Conservation (phyloP, 73 alveolate species). For the Paramecium biaurelia region DNA sequence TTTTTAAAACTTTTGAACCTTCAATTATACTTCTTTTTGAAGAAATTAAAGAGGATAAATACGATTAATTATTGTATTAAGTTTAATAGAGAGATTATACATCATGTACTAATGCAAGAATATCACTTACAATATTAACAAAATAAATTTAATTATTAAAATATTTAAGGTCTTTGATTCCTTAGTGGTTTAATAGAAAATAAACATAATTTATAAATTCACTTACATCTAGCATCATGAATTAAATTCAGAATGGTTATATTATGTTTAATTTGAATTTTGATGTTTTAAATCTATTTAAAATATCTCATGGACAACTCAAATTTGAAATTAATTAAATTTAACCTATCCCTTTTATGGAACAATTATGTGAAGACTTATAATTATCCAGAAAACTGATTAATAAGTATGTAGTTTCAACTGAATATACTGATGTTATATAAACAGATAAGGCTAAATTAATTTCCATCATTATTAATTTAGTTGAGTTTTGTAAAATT, state of each 20-base stretch:
- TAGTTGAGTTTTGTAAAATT: not conserved
- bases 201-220: not conserved
- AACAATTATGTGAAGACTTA: not conserved
- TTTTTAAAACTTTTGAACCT: slow-evolving; percentile 35
- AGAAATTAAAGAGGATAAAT: slow-evolving; percentile 26
- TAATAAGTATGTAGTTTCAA: not conserved
- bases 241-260: not conserved
- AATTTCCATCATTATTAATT: not conserved
- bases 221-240: not conserved
- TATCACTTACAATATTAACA: not conserved
- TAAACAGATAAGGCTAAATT: not conserved
- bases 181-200: not conserved
- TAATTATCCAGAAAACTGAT: not conserved
- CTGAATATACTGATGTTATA: not conserved
- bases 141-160: not conserved
- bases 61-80: not conserved
- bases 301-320: not conserved
- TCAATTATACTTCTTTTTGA: not conserved
- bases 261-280: not conserved
- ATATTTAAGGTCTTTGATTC: not conserved
- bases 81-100: not conserved
- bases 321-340: not conserved
- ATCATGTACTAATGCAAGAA: not conserved
- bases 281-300: not conserved
- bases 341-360: not conserved